Conservation (phyloP, 495 filamentous ascomycete genomes). For the Penicillium cataractarum region DNA sequence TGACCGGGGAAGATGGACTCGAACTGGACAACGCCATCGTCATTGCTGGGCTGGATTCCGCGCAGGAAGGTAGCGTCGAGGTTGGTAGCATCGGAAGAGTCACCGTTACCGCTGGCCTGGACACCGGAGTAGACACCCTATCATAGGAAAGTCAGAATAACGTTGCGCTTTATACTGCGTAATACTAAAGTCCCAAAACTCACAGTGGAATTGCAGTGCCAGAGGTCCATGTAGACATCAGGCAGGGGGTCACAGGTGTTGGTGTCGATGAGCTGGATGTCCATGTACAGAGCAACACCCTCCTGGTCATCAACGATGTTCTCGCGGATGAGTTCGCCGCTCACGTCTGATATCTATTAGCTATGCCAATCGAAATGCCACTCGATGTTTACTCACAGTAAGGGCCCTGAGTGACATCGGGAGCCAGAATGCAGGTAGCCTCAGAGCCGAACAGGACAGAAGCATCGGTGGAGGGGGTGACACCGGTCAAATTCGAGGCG, state of each 20-base stretch:
- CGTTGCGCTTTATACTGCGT: constrained; percentile 8
- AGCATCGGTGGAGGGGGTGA: constrained; percentile 53
- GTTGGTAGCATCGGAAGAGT: constrained; percentile 36
- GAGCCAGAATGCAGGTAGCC: constrained; percentile 59
- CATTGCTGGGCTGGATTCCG: constrained; percentile 54
- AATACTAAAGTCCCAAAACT: constrained; percentile 5
- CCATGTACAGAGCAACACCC: constrained; percentile 60
- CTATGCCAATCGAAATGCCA: not conserved
- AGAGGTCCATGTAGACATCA: constrained; percentile 61
- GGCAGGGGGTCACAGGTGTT: constrained; percentile 59
- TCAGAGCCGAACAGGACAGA: constrained; percentile 55
- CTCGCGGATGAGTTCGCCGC: constrained; percentile 56
- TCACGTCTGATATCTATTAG: constrained; percentile 33
- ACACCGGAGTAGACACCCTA: constrained; percentile 62
- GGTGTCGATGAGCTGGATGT: constrained; percentile 63
- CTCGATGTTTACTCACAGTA: constrained; percentile 43
- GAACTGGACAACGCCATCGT: constrained; percentile 54
- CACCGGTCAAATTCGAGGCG: constrained; percentile 47
- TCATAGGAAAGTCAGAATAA: not conserved
- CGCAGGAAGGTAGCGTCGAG: constrained; percentile 55
- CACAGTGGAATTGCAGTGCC: constrained; percentile 56
- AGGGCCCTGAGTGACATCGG: constrained; percentile 59
- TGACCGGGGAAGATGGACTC: constrained; percentile 59
- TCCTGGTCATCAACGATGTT: constrained; percentile 58
- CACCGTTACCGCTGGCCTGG: constrained; percentile 54